Conservation (phyloP, 495 filamentous ascomycete genomes). For the Ascobolus immersus region DNA sequence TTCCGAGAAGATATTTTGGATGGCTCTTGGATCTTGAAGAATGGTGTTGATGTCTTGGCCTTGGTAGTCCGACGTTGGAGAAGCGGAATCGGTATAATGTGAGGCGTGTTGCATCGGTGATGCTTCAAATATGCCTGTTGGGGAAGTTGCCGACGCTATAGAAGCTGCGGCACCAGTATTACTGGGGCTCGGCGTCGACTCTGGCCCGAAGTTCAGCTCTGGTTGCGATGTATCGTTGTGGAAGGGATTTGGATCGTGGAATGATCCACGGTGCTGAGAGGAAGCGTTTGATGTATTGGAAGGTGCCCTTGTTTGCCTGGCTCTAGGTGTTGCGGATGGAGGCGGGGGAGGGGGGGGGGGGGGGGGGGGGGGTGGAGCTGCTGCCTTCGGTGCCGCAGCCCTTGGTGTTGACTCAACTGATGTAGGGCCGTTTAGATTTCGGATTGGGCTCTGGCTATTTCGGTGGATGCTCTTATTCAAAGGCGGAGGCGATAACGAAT, state of each 20-base stretch:
- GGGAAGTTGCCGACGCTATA: conserved; percentile 3
- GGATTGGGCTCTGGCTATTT: too few species aligned
- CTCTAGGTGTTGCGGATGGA: conserved; percentile 5
- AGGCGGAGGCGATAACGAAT: too few species aligned
- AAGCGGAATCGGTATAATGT: background rate
- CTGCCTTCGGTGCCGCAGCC: too few species aligned
- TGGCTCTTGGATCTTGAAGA: too few species aligned
- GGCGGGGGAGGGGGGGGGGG: conserved; percentile 1
- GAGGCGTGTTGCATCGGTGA: background rate
- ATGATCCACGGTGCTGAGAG: too few species aligned
- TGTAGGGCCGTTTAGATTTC: conserved; percentile 9
- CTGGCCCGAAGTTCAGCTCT: conserved; percentile 5
- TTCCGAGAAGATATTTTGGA: too few species aligned
- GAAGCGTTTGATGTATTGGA: too few species aligned
- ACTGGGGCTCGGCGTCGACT: conserved; percentile 9
- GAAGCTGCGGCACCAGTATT: conserved; percentile 6
- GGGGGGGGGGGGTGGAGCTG: too few species aligned
- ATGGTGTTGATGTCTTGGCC: background rate
- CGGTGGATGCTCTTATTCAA: too few species aligned
- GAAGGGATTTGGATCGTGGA: too few species aligned
- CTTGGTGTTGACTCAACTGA: conserved; percentile 2
- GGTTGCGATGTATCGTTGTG: too few species aligned
- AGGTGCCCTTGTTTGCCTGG: too few species aligned
- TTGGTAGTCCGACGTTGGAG: background rate
- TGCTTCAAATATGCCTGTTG: conserved; percentile 5